These are phyloP conservation scores for Stereocaulon alpinum DNA, from an alignment of 495 filamentous ascomycete genomes.

Conservation along the genomic window DNA sequence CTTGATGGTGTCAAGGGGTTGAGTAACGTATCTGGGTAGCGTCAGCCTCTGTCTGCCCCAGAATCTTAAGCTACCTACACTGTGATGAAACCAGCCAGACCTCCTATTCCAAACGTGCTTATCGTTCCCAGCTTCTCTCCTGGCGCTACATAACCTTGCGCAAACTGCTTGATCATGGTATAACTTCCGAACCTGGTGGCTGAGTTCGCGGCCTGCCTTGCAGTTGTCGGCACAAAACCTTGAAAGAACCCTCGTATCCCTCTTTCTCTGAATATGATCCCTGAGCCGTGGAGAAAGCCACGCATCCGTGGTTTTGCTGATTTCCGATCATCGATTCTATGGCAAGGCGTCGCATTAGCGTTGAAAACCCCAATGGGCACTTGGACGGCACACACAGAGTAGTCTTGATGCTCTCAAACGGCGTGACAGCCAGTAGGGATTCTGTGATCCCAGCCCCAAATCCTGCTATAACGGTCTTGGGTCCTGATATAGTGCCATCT, in stretches of 20 bases:
- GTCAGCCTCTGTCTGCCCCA: constrained; percentile 1
- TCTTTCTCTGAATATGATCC: constrained; percentile 75
- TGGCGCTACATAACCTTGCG: constrained; percentile 82
- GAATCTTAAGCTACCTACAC: constrained; percentile 50
- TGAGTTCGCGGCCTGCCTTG: constrained; percentile 88
- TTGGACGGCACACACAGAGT: constrained; percentile 49
- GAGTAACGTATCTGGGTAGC: constrained; percentile 49
- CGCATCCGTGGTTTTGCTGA: constrained; percentile 73
- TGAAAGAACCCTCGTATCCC: constrained; percentile 91
- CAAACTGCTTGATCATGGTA: constrained; percentile 79
- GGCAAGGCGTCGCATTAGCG: not conserved
- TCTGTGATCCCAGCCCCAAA: constrained; percentile 94
- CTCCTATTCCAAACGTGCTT: constrained; percentile 85
- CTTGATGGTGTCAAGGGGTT: constrained; percentile 92
- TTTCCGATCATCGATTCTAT: constrained; percentile 90
- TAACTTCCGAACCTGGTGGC: constrained; percentile 85
- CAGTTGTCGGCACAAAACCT: constrained; percentile 90
- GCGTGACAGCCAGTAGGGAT: constrained; percentile 85
- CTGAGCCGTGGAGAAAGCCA: constrained; percentile 84
- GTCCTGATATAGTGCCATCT: constrained; percentile 81
- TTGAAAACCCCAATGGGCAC: not conserved
- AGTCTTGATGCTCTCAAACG: constrained; percentile 97
- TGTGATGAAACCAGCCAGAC: constrained; percentile 80
- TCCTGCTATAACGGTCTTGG: constrained; percentile 81
- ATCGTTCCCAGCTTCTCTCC: constrained; percentile 90